These are phyloP conservation scores for Penicillium sp. DNA, from an alignment of 2,329 filamentous ascomycete species.

Conservation along the genomic window DNA sequence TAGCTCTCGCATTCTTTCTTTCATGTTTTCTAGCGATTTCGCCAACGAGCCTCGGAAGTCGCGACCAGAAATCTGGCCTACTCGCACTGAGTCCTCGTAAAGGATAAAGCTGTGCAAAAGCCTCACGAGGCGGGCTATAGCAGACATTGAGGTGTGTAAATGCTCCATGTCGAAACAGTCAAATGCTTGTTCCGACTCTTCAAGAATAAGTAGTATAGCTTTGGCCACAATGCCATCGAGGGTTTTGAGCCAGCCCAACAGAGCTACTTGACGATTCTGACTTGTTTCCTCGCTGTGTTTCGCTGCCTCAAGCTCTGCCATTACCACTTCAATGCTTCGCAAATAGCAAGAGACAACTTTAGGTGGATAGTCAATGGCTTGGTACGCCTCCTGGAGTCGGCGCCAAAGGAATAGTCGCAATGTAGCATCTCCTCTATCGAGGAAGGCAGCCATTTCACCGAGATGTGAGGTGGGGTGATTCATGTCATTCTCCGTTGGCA, in stretches of 20 bases:
- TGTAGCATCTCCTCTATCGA: slow-evolving; percentile 77
- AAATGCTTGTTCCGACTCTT: slow-evolving; percentile 65
- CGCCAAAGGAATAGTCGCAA: slow-evolving; percentile 87
- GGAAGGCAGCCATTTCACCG: slow-evolving; percentile 79
- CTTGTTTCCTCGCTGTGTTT: slow-evolving; percentile 56
- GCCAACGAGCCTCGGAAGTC: slow-evolving; percentile 51
- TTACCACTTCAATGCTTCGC: slow-evolving; percentile 79
- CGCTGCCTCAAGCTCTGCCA: slow-evolving; percentile 65
- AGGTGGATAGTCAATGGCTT: slow-evolving; percentile 76
- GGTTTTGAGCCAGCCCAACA: slow-evolving; percentile 75
- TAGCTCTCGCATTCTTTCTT: slow-evolving; percentile 77
- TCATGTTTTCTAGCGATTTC: slow-evolving; percentile 50
- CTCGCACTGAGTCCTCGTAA: slow-evolving; percentile 80
- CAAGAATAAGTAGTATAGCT: slow-evolving; percentile 66
- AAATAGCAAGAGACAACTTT: slow-evolving; percentile 88
- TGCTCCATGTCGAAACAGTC: slow-evolving; percentile 83
- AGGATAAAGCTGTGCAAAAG: slow-evolving; percentile 77
- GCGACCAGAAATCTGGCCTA: slow-evolving; percentile 68
- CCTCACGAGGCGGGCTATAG: slow-evolving; percentile 69
- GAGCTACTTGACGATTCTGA: slow-evolving; percentile 65
- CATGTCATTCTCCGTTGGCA: slow-evolving; percentile 18
- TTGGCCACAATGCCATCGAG: slow-evolving; percentile 74
- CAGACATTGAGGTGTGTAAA: slow-evolving; percentile 68
- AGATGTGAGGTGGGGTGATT: slow-evolving; percentile 55
- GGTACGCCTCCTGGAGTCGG: slow-evolving; percentile 84